Evolutionary conservation across 345 rosid species (phyloP), one percentile per base, ranked within the genome.

Genomic region (Euphorbia pulcherrima): DNA sequence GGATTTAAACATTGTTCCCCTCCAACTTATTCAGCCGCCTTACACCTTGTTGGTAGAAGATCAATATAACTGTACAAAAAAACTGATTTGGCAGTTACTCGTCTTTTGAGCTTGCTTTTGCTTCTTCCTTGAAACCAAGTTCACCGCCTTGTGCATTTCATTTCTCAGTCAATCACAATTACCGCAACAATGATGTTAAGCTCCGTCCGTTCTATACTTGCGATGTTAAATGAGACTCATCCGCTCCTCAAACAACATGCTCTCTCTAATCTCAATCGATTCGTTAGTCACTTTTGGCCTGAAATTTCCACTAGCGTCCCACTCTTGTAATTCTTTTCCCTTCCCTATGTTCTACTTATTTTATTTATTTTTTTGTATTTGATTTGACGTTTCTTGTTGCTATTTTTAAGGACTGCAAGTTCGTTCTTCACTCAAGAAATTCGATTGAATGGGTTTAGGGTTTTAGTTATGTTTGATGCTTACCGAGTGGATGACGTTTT

Each of bases 301-400:
- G 99, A 95, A 91, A 95, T 95, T 83, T 95, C 99, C 53, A 95
- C 99, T 48, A 92, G 96, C 79, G 96, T 95, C 23, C 93, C 99
- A 20, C 84, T 90, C 53, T 92, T 95, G 99, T 95, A 86, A 62
- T 27, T 23, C 35, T 40, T 7, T 58, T 16, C 52, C 51, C 20
- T 18, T 54, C 41, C 71, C 23, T 56, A 4, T 54, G 51, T 59
- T 20, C 57, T 10, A 6, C 1, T 33, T 59, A 6, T 35, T 23
- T 50, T 6, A 48, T 65, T 61, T n/a, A n/a, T n/a, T n/a, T n/a
- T n/a, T 66, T 69, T 30, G 55, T 30, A 39, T 61, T 17, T 52
- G 28, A 11, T 46, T 29, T 52, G 27, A 53, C 28, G 14, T 53
- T 21, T 21, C 57, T 53, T 1, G 2, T 9, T 20, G 11, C 3